Conservation (phyloP, 2,329 filamentous ascomycete genomes). For the Elsinoe australis region DNA sequence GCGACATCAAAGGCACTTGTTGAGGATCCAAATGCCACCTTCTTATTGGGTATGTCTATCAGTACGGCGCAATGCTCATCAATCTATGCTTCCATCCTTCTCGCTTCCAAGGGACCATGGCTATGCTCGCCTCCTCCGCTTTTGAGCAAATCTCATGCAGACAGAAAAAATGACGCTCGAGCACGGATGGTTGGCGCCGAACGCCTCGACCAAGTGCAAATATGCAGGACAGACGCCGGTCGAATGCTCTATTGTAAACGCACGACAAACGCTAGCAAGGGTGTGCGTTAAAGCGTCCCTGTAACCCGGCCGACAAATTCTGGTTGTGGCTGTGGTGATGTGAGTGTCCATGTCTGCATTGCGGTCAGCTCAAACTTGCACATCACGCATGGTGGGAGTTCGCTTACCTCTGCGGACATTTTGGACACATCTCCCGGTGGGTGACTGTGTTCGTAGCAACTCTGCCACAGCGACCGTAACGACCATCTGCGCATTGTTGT, state of each 20-base stretch:
- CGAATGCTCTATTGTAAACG: conserved; percentile 11
- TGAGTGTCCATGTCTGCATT: not conserved
- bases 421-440: conserved; percentile 9
- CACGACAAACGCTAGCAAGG: conserved; percentile 12
- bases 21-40: conserved; percentile 4
- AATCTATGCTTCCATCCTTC: not conserved
- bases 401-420: conserved; percentile 8
- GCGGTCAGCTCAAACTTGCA: not conserved
- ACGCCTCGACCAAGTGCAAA: conserved; percentile 11
- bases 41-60: conserved; percentile 10
- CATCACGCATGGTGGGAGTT: not conserved
- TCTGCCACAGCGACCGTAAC: conserved; percentile 1
- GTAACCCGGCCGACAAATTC: conserved; percentile 13
- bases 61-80: not conserved
- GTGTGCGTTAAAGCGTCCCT: conserved; percentile 10
- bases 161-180: conserved; percentile 4
- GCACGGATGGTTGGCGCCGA: conserved; percentile 10
- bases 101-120: too few species aligned
- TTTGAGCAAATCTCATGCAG: too few species aligned
- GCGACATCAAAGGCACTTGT: not conserved
- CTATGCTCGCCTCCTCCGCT: too few species aligned
- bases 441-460: conserved; percentile 4
- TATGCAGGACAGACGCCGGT: conserved; percentile 14
- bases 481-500: conserved; percentile 14
- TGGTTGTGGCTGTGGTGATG: conserved; percentile 8